These are phyloP conservation scores for Trichoderma semiorbis DNA, from an alignment of 2,329 filamentous ascomycete genomes.

Conservation along the genomic window DNA sequence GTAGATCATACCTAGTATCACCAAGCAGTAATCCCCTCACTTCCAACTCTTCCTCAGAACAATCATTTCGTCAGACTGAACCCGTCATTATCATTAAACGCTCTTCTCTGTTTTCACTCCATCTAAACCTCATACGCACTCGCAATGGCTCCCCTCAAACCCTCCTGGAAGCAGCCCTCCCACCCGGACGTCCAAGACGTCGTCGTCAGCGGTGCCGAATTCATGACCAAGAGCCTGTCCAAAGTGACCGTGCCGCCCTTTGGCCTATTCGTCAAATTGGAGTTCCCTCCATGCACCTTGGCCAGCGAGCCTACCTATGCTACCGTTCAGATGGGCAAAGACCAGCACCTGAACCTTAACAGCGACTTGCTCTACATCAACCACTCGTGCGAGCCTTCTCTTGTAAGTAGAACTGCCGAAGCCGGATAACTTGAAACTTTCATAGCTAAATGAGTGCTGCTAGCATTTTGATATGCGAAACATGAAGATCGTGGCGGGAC, in stretches of 20 bases:
- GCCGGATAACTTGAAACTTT: neutral
- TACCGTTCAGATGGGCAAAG: conserved; percentile 57
- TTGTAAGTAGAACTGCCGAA: conserved; percentile 47
- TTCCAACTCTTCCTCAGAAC: neutral
- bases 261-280: conserved; percentile 63
- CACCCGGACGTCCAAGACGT: conserved; percentile 58
- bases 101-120: neutral
- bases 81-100: neutral
- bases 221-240: conserved; percentile 59
- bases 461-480: conserved; percentile 60
- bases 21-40: neutral
- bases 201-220: conserved; percentile 50
- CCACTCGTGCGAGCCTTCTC: conserved; percentile 63
- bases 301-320: conserved; percentile 57
- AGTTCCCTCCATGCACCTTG: conserved; percentile 60
- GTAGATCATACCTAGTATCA: neutral
- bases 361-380: conserved; percentile 66
- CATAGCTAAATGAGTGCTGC: neutral
- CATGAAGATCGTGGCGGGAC: conserved; percentile 56
- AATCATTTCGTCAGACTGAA: neutral
- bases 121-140: neutral
- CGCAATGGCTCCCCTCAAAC: conserved; percentile 53
- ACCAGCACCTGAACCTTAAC: conserved; percentile 60
- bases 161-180: conserved; percentile 59
- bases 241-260: conserved; percentile 56